Percentiles rank a stretch among this genome's conserved stretches.
These are phyloP conservation scores for Globisporangium ultimum DNA, from an alignment of 352 stramenopile genomes.

Conservation along the genomic window DNA sequence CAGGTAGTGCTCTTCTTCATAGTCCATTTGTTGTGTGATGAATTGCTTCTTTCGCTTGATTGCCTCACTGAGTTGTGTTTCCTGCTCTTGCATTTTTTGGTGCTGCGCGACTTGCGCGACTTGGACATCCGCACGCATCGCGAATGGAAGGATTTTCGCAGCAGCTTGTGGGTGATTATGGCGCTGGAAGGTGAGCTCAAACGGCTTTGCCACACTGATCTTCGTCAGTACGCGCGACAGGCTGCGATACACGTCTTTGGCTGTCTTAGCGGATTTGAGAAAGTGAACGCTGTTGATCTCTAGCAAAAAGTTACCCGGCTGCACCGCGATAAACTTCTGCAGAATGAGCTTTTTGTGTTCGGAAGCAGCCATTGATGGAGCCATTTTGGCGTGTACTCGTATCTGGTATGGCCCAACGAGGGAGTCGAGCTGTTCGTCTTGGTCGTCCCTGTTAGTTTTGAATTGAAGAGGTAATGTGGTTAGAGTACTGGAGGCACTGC, in stretches of 20 bases:
- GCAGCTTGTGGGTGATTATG: constrained; percentile 46
- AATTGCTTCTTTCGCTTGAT: constrained; percentile 57
- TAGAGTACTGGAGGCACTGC: background rate
- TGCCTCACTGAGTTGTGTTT: constrained; percentile 21
- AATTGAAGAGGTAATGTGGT: constrained; percentile 1
- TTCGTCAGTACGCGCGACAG: constrained; percentile 25
- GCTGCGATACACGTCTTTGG: constrained; percentile 24
- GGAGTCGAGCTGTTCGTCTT: constrained; percentile 4
- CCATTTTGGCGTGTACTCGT: constrained; percentile 25
- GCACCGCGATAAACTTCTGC: constrained; percentile 34
- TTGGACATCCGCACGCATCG: constrained; percentile 48
- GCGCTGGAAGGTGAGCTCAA: constrained; percentile 50
- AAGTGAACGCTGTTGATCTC: constrained; percentile 53
- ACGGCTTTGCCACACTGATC: constrained; percentile 37
- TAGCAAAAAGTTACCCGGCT: constrained; percentile 36
- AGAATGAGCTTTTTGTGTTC: constrained; percentile 24
- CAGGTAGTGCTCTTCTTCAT: constrained; percentile 49
- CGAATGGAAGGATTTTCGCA: constrained; percentile 61
- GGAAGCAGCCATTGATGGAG: constrained; percentile 1
- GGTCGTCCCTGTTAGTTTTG: background rate
- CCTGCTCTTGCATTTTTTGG: constrained; percentile 33
- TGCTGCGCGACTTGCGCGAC: constrained; percentile 41
- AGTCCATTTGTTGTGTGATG: constrained; percentile 58
- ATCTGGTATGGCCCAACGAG: constrained; percentile 33
- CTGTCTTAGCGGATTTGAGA: constrained; percentile 18